These are phyloP conservation scores for Penicillium fimorum DNA, from an alignment of 495 filamentous ascomycete genomes.

Conservation along the genomic window DNA sequence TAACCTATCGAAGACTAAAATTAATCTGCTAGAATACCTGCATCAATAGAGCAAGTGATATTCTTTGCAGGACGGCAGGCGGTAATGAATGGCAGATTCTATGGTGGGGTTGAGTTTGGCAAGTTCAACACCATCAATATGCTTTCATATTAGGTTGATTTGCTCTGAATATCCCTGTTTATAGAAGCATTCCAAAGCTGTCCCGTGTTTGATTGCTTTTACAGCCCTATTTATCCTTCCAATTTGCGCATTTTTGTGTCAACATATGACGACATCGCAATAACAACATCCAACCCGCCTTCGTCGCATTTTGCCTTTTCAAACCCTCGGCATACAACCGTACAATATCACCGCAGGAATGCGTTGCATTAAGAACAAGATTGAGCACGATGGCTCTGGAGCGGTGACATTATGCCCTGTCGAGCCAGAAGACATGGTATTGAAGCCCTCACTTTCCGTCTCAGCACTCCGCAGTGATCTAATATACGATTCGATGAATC, in stretches of 20 bases:
- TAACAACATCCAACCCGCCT: neutral
- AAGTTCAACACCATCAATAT: neutral
- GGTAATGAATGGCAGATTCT: slow-evolving; percentile 18
- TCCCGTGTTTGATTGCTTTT: no score
- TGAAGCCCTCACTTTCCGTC: slow-evolving; percentile 10
- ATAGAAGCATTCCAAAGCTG: neutral
- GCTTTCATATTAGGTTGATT: neutral
- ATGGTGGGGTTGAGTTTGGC: slow-evolving; percentile 15
- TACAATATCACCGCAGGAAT: slow-evolving; percentile 39
- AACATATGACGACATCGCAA: slow-evolving; percentile 3
- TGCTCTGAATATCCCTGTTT: neutral
- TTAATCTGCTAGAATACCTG: neutral
- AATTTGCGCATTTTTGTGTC: neutral
- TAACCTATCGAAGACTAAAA: neutral
- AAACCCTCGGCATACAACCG: neutral
- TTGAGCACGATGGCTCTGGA: slow-evolving; percentile 75
- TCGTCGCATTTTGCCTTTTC: neutral
- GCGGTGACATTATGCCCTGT: slow-evolving; percentile 78
- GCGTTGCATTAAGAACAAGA: slow-evolving; percentile 69
- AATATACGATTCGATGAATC: neutral
- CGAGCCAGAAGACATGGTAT: slow-evolving; percentile 95
- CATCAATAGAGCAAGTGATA: neutral
- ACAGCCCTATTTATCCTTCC: no score
- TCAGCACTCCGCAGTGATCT: slow-evolving; percentile 7
- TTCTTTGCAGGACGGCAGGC: neutral